These are phyloP conservation scores for Lactarius hengduanensis DNA, from an alignment of 768 basidiomycete genomes.

Conservation along the genomic window DNA sequence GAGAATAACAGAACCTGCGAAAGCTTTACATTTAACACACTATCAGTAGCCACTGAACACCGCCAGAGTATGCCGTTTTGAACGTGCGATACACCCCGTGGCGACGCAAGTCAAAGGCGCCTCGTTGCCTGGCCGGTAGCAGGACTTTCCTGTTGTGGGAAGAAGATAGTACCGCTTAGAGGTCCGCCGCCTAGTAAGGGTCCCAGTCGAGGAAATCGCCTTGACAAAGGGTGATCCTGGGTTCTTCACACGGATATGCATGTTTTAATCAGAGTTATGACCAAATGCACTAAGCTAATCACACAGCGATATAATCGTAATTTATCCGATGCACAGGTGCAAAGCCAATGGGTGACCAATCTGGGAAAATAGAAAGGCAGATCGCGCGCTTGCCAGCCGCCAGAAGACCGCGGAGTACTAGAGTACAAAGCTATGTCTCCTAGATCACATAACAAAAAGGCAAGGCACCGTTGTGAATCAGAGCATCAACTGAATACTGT, in stretches of 20 bases:
- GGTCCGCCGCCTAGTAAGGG: conserved; percentile 2
- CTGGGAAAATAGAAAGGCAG: neutral
- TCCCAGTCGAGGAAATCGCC: conserved; percentile 6
- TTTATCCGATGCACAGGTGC: neutral
- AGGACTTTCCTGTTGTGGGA: conserved; percentile 18
- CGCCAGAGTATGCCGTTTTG: conserved; percentile 9
- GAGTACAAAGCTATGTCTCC: neutral
- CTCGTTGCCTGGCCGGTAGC: conserved; percentile 14
- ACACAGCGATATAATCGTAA: neutral
- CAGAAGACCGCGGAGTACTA: neutral
- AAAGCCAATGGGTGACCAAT: neutral
- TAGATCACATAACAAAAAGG: conserved; percentile 40
- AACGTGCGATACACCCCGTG: conserved; percentile 3
- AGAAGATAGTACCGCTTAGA: conserved; percentile 17
- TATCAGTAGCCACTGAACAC: conserved; percentile 15
- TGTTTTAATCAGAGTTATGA: neutral
- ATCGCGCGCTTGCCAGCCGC: neutral
- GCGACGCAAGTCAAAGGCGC: conserved; percentile 23
- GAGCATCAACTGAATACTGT: conserved; percentile 38
- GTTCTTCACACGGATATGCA: neutral
- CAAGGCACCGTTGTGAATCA: conserved; percentile 60
- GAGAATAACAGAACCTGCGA: conserved; percentile 2
- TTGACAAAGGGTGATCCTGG: conserved; percentile 4
- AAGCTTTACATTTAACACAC: conserved; percentile 14
- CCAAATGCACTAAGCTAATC: neutral